These are phyloP conservation scores for Zymoseptoria brevis DNA, from an alignment of 2,329 filamentous ascomycete genomes.

Conservation along the genomic window DNA sequence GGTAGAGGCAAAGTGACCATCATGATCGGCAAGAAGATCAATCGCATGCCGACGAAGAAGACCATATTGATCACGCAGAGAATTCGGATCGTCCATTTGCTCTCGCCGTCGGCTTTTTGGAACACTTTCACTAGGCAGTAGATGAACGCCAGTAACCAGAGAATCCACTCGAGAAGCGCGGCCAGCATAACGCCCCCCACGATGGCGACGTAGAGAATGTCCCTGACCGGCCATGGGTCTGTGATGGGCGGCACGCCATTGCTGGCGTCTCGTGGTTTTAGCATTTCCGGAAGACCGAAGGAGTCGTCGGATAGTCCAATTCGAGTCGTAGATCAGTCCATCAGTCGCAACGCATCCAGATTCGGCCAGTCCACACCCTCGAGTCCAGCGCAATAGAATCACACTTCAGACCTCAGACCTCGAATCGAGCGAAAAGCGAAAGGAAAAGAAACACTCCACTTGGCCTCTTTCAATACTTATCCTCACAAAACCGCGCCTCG, in stretches of 20 bases:
- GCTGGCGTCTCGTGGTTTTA: background rate
- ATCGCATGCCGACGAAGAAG: conserved; percentile 70
- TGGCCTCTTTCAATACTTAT: background rate
- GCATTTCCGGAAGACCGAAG: background rate
- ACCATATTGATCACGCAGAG: conserved; percentile 69
- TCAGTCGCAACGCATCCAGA: no score
- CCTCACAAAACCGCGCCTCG: background rate
- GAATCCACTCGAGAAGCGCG: conserved; percentile 83
- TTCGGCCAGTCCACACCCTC: no score
- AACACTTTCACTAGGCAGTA: conserved; percentile 87
- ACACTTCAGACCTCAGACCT: background rate
- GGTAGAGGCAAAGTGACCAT: conserved; percentile 84
- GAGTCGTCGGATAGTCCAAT: background rate
- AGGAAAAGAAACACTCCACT: background rate
- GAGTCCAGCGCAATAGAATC: no score
- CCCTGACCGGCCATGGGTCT: conserved; percentile 21
- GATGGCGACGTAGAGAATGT: conserved; percentile 82
- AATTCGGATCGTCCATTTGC: conserved; percentile 68
- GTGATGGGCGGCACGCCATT: conserved; percentile 10
- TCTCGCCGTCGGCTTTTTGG: conserved; percentile 62
- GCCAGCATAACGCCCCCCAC: conserved; percentile 74
- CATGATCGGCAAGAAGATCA: conserved; percentile 88
- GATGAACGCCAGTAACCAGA: conserved; percentile 88
- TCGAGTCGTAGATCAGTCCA: background rate
- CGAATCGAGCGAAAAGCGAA: background rate